Evolutionary conservation across 768 basidiomycete species (phyloP), one percentile per base, ranked within the genome.

Genomic region (Hortiboletus campestris): DNA sequence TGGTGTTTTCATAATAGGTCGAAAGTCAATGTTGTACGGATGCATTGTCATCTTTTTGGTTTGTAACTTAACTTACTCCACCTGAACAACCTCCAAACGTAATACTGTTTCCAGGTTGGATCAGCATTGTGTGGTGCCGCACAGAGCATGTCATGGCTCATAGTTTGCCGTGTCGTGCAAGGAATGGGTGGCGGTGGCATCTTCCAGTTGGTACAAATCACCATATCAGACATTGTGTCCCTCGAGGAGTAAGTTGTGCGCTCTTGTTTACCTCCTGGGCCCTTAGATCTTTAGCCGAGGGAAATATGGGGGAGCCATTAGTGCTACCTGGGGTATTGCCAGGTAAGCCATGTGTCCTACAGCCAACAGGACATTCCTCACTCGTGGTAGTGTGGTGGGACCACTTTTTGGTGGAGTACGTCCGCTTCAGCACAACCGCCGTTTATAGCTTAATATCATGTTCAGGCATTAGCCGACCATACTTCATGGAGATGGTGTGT

Each of bases 91-190:
- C 1, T 40, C 2, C 22, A 9, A 52, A 22, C 19, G 13, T 52
- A 22, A 59, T 28, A 38, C 17, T n/a, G 1, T 41, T 25, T 25
- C 19, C n/a, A 73, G 73, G 42, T 72, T 35, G 74, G 71, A 38
- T 77, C 75, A 22, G 75, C 70, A 3, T 51, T 78, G 22, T 78
- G 77, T 56, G 78, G 75, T 35, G 74, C 76, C n/a, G 76, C 77
- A 4, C 72, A 78, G 60, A 74, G 32, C 25, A 75, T 79, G 72
- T 64, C 68, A 8, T 78, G 76, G 77, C 67, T 79, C 32, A 74
- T 74, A 57, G 54, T 71, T 22, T 68, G 65, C 38, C 73, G 78
- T 19, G 77, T 73, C 4, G 49, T 78, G 2, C 78, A 79, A 61
- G 78, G 77, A 38, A 66, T 79, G 17, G 77, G 78, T 19, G 77